Evolutionary conservation across 768 basidiomycete species (phyloP).

Genomic region (Phanerochaete carnosa): DNA sequence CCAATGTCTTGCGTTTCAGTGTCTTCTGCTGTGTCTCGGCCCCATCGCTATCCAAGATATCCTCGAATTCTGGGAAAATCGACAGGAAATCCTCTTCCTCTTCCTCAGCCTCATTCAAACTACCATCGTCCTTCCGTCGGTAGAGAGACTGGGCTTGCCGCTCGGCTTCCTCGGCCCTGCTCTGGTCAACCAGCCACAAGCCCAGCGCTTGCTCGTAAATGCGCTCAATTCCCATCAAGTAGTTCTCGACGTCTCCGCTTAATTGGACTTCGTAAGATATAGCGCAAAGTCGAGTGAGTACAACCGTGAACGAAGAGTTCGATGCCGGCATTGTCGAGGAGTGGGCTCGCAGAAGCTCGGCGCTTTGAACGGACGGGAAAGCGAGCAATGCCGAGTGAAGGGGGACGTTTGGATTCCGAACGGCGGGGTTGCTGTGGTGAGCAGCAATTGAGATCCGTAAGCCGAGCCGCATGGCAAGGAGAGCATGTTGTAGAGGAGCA

Average conservation of each 20-base stretch:
- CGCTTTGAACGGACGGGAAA: constrained; percentile 53
- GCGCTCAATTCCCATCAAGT: constrained; percentile 38
- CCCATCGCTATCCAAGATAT: constrained; percentile 39
- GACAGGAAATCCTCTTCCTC: constrained; percentile 83
- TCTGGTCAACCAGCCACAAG: constrained; percentile 84
- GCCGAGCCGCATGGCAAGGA: constrained; percentile 69
- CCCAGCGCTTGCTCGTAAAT: constrained; percentile 68
- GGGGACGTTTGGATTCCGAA: constrained; percentile 15
- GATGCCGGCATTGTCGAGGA: constrained; percentile 5
- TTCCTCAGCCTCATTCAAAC: constrained; percentile 63
- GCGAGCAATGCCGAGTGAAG: constrained; percentile 37
- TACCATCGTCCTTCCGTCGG: constrained; percentile 49
- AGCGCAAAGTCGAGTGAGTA: constrained; percentile 49
- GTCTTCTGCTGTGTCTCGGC: background rate
- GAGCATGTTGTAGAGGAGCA: constrained; percentile 59
- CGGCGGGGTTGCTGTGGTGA: background rate
- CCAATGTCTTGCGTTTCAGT: constrained; percentile 18
- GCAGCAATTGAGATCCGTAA: constrained; percentile 47
- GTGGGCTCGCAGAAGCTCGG: constrained; percentile 30
- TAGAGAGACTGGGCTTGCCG: constrained; percentile 74
- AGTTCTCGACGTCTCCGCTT: constrained; percentile 32
- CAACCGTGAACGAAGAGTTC: constrained; percentile 33
- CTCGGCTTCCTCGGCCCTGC: constrained; percentile 61
- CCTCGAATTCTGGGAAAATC: constrained; percentile 84
- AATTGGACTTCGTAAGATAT: constrained; percentile 41